phyloP scores from a whole-genome alignment of 2,329 filamentous ascomycete genomes.

The Colletotrichum sp. region DNA sequence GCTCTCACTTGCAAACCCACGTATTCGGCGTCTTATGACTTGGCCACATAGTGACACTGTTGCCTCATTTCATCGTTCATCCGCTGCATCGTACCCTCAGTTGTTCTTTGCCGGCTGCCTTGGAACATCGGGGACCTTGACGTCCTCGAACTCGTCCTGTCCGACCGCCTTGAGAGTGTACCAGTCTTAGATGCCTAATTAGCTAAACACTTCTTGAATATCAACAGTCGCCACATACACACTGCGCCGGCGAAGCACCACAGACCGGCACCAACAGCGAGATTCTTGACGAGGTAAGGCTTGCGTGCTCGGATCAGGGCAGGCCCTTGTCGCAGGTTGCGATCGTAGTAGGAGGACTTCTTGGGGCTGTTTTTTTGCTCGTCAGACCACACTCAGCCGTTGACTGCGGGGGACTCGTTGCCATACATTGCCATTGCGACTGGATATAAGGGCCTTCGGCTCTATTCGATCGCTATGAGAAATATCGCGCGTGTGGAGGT shows the following conservation, averaged over 20 bases:
- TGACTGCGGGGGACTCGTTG: neutral
- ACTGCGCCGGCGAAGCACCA: conserved; percentile 80
- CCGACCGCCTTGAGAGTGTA: conserved; percentile 83
- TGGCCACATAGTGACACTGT: neutral
- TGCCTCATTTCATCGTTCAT: neutral
- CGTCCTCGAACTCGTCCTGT: conserved; percentile 96
- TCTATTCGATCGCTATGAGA: neutral
- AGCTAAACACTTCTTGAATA: neutral
- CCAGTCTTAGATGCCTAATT: conserved; percentile 47
- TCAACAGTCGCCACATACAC: conserved; percentile 69
- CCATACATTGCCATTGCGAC: conserved; percentile 12
- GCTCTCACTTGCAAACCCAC: neutral
- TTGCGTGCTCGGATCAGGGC: conserved; percentile 90
- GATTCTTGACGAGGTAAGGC: conserved; percentile 91
- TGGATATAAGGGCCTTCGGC: neutral
- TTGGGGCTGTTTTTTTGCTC: conserved; percentile 39
- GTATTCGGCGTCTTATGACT: neutral
- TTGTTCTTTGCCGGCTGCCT: conserved; percentile 47
- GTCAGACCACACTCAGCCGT: conserved; percentile 18
- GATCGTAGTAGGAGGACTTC: conserved; percentile 85
- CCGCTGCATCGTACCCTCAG: conserved; percentile 2
- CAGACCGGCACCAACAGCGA: conserved; percentile 78
- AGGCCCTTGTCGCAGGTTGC: conserved; percentile 81
- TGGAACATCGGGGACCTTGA: conserved; percentile 83
- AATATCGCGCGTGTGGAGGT: accelerated